These are phyloP conservation scores for Penicillium crustosum DNA, from an alignment of 2,329 filamentous ascomycete species.

Conservation along the genomic window DNA sequence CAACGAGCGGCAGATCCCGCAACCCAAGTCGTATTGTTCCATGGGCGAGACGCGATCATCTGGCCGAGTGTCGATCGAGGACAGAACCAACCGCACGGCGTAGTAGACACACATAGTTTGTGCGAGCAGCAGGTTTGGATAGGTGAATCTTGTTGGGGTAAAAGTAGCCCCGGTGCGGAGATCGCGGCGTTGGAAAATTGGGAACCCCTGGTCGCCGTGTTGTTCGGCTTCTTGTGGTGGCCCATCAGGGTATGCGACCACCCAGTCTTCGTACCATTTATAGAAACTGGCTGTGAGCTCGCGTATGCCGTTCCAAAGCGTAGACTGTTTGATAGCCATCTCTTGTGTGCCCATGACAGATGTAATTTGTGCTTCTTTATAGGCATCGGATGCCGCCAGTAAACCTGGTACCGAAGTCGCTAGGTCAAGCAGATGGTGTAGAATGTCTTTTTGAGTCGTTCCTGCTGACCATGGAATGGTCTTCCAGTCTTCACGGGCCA, in stretches of 20 bases:
- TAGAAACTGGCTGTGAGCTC: conserved; percentile 33
- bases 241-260: conserved; percentile 35
- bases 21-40: conserved; percentile 38
- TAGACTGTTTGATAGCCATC: conserved; percentile 32
- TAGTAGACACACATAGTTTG: conserved; percentile 42
- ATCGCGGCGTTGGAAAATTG: conserved; percentile 36
- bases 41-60: conserved; percentile 29
- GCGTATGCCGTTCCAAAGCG: conserved; percentile 37
- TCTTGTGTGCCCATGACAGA: conserved; percentile 32
- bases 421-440: conserved; percentile 40
- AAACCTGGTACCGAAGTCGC: conserved; percentile 37
- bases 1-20: conserved; percentile 37
- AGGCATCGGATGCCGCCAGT: conserved; percentile 33
- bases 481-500: conserved; percentile 41
- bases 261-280: conserved; percentile 34
- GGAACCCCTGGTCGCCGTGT: conserved; percentile 29
- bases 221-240: conserved; percentile 29
- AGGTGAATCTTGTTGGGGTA: conserved; percentile 32
- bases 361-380: conserved; percentile 25
- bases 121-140: conserved; percentile 37
- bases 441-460: conserved; percentile 38
- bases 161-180: conserved; percentile 35
- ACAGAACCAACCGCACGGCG: conserved; percentile 34
- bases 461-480: conserved; percentile 41
- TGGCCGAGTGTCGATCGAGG: conserved; percentile 34